Base-by-base conservation (phyloP, 2,329 filamentous ascomycete genomes). In the Diaporthe vaccinii region DNA sequence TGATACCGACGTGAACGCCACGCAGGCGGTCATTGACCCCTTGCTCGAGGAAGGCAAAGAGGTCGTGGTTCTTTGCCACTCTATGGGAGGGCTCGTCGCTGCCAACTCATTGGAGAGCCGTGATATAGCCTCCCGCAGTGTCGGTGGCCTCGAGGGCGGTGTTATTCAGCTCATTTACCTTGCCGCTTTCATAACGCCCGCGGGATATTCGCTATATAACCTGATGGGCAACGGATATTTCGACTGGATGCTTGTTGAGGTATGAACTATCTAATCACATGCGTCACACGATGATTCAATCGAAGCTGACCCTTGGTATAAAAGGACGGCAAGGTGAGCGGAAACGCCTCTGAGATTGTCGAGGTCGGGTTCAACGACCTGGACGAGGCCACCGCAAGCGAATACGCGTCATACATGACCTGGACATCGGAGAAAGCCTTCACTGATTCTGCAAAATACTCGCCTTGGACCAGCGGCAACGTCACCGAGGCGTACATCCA, bases 381-480 rank as follows among this genome's bases (percentile, higher is more conserved):
- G 28, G 55, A 58, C 17, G 55, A 58, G 28, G 28, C 15, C 17
- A 34, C 55, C 2, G 55, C 55, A 58, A 34, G 17, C 17, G 17
- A 58, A 20, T 58, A 58, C 8, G 28, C 55, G 7, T 58, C 55
- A 22, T 58, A 58, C 17, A 58, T 58, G 55, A 58, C 55, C 55
- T 58, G 55, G 55, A 58, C 55, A 4, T 34, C 55, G 17, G 55
- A 58, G 55, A 58, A 58, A 34, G 55, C 55, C 14, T 58, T 58
- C 28, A 58, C 55, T 28, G 55, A 58, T 34, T 22, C 9, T 17
- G 55, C 55, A 6, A 28, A 58, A 31, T 34, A 58, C 55, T 31
- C 55, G 6, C 55, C 55, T 34, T 58, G 55, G 55, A 34, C 15
- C 28, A 34, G 34, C 9, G 17, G 9, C 55, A 58, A 34, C 55